Evolutionary conservation across 2,329 filamentous ascomycete genomes (phyloP).

Genomic region (Lachnellula arida): DNA sequence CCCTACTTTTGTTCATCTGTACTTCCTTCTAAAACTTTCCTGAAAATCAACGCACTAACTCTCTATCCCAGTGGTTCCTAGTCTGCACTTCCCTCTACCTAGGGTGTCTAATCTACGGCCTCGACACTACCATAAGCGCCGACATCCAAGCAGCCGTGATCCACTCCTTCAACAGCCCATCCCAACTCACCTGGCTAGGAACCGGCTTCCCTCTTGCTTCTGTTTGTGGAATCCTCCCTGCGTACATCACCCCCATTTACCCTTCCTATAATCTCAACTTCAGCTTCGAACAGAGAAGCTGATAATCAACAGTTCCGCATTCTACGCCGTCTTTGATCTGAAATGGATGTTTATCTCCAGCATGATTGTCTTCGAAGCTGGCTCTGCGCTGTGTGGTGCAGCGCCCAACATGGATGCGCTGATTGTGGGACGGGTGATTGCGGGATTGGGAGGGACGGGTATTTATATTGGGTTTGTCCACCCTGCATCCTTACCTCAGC

Average conservation of each 20-base stretch:
- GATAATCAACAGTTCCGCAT: not conserved
- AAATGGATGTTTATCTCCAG: conserved; percentile 20
- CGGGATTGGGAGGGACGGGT: conserved; percentile 35
- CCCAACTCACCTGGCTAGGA: conserved; percentile 39
- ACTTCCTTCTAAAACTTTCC: too few relatives aligned
- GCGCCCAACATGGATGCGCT: conserved; percentile 35
- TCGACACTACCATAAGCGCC: conserved; percentile 26
- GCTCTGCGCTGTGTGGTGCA: conserved; percentile 25
- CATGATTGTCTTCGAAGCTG: conserved; percentile 20
- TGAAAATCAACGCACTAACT: too few relatives aligned
- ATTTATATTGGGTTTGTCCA: not conserved
- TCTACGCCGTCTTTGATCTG: conserved; percentile 21
- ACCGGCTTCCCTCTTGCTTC: conserved; percentile 34
- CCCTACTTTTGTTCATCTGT: too few relatives aligned
- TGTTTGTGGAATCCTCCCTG: conserved; percentile 18
- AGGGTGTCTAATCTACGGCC: not conserved
- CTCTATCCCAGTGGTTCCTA: not conserved
- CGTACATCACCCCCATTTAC: conserved; percentile 25
- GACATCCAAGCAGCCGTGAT: conserved; percentile 39
- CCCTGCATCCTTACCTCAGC: too few relatives aligned
- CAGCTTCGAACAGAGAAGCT: too few relatives aligned
- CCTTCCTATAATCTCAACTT: not conserved
- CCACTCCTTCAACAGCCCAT: conserved; percentile 33
- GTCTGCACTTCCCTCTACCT: not conserved
- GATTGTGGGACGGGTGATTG: conserved; percentile 41